A percentile compares a stretch with the other conserved stretches of the same genome.
phyloP scores from a whole-genome alignment of 2,329 filamentous ascomycete genomes.

The Atkinsonella hypoxylon region DNA sequence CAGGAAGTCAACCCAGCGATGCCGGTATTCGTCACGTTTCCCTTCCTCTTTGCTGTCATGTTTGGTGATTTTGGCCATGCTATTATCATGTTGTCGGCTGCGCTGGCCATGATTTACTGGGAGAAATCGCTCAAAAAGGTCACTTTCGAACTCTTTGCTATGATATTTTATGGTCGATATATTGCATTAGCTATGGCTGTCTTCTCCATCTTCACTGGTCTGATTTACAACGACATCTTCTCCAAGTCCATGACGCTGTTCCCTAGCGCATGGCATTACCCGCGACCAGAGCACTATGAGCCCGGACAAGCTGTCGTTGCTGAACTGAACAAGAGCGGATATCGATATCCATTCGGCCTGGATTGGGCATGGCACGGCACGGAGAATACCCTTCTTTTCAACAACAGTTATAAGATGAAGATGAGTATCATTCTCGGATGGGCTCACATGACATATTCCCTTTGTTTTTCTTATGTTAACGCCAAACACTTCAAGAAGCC shows the following conservation, averaged over 20 bases:
- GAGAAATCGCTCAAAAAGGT: constrained; percentile 91
- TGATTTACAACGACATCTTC: constrained; percentile 97
- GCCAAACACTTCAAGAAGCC: constrained; percentile 88
- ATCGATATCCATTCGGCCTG: constrained; percentile 90
- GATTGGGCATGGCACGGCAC: constrained; percentile 96
- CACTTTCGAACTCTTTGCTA: constrained; percentile 83
- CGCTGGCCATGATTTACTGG: constrained; percentile 90
- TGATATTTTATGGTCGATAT: constrained; percentile 98
- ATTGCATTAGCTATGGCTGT: constrained; percentile 97
- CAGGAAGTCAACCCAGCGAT: constrained; percentile 93
- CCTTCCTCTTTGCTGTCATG: constrained; percentile 99
- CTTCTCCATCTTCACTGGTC: constrained; percentile 92
- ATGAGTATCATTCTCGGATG: constrained; percentile 95
- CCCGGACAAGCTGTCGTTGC: constrained; percentile 53
- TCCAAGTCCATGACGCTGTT: constrained; percentile 88
- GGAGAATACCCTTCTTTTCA: constrained; percentile 90
- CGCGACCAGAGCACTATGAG: constrained; percentile 53
- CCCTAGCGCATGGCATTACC: constrained; percentile 78
- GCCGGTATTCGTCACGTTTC: constrained; percentile 92
- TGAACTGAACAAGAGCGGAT: constrained; percentile 51
- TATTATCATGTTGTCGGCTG: constrained; percentile 72
- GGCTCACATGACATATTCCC: constrained; percentile 97
- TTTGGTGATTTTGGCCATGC: constrained; percentile 97
- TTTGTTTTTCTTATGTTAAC: constrained; percentile 87
- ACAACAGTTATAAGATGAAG: constrained; percentile 99